These are phyloP conservation scores for Spencermartinsiella ligniputridi DNA, from an alignment of 1,139 yeast species.

Conservation along the genomic window DNA sequence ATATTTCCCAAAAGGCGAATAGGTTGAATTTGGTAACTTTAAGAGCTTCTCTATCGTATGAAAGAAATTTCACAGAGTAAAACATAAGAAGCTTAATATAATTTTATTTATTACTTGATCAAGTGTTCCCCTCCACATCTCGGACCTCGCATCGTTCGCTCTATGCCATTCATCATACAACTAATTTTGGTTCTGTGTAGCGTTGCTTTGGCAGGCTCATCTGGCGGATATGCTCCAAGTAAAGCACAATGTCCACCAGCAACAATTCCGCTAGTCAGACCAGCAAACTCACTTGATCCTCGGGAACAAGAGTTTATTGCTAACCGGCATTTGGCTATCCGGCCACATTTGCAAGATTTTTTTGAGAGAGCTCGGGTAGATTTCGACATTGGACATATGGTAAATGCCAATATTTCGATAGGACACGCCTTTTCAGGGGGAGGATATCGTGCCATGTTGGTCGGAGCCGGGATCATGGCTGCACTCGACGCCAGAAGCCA, in stretches of 20 bases:
- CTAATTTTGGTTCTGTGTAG: no score
- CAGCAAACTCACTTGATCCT: constrained; percentile 9
- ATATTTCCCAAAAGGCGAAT: no score
- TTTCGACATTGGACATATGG: constrained; percentile 12
- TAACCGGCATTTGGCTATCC: constrained; percentile 11
- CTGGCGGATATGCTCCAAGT: constrained; percentile 20
- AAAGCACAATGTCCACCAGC: constrained; percentile 13
- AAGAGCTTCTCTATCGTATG: no score
- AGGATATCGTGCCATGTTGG: constrained; percentile 76
- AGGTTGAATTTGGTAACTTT: no score
- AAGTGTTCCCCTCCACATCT: no score
- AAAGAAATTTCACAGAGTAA: no score
- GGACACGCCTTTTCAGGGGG: constrained; percentile 80
- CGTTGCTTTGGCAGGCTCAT: no score
- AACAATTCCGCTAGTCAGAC: constrained; percentile 11
- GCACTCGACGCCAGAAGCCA: constrained; percentile 68
- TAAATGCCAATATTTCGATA: constrained; percentile 32
- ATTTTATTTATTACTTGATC: not conserved
- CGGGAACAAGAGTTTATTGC: constrained; percentile 16
- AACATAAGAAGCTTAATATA: no score
- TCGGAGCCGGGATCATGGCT: constrained; percentile 72
- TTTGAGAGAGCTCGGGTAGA: constrained; percentile 25
- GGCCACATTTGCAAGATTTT: constrained; percentile 14
- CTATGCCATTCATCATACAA: no score
- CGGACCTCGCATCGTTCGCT: no score